Evolutionary conservation across 2,329 filamentous ascomycete species (phyloP), one percentile per base, ranked within the genome.

Genomic region (Ceratocystis smalleyi): DNA sequence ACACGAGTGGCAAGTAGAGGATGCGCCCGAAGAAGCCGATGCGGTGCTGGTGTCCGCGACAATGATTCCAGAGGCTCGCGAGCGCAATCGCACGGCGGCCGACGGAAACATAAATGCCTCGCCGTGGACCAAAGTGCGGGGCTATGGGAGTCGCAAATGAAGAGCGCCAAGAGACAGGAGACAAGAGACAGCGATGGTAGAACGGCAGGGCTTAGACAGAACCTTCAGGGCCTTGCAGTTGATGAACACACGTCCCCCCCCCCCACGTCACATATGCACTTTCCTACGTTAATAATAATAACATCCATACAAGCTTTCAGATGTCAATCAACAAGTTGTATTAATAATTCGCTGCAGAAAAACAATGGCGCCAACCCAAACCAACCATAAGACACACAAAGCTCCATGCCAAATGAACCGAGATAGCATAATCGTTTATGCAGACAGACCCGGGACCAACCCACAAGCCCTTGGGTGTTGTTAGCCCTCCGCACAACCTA

Each of bases 1-100:
- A 65, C 81, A 85, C 66, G 79, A 80, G 1, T 83, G 81, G 70
- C 84, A 88, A 61, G 80, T 87, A n/a, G 81, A 83, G 47, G 80
- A 82, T 47, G 76, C 73, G 12, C 73, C 75, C 61, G 74, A 75
- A 22, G 74, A 76, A 43, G 61, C 60, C 1, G 64, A 65, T n/a
- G 64, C 64, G 4, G 54, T 65, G 24, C 47, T 65, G 35, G 55
- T 65, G n/a, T 59, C 64, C n/a, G 60, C 60, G 17, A 43, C 43
- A 61, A 24, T 35, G 27, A 43, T 63, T 12, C 62, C 62, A n/a
- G 19, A 64, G 51, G 47, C 55, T 32, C 15, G 22, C 15, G 32
- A 54, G 49, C 7, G 49, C 12, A 12, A 27, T 32, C 10, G 32
- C 30, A 59, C 10, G 7, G 35, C 22, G 7, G 35, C 24, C 2